phyloP scores from a whole-genome alignment of 2,329 filamentous ascomycete species.

The Colletotrichum orbiculare region DNA sequence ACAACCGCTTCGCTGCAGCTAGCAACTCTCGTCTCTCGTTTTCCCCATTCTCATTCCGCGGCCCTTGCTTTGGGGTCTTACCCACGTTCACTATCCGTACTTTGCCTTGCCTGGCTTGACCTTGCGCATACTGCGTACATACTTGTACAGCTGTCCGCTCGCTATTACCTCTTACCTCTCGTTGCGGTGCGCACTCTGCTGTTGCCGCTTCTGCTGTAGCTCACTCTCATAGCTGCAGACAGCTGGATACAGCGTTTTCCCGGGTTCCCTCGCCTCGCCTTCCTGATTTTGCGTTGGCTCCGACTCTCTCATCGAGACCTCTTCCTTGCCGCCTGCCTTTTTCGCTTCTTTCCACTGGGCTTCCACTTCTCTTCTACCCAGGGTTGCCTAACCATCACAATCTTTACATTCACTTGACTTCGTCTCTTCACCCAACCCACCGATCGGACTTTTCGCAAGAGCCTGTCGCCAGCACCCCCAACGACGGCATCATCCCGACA shows the following conservation, averaged over 20 bases:
- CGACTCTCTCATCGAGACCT: slow-evolving; percentile 26
- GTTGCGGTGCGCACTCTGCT: neutral
- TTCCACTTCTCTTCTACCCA: slow-evolving; percentile 29
- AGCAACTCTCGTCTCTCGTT: slow-evolving; percentile 24
- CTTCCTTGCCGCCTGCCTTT: slow-evolving; percentile 16
- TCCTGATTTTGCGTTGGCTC: slow-evolving; percentile 13
- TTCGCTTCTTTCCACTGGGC: slow-evolving; percentile 28
- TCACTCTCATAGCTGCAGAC: slow-evolving; percentile 7
- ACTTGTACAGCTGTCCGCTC: too few relatives aligned
- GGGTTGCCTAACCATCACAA: slow-evolving; percentile 25
- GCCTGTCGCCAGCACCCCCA: neutral
- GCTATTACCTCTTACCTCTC: too few relatives aligned
- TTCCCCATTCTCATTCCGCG: neutral
- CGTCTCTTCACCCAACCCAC: slow-evolving; percentile 8
- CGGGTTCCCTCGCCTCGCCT: neutral
- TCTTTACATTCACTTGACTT: slow-evolving; percentile 2
- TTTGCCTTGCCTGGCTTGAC: neutral
- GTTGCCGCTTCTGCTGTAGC: slow-evolving; percentile 26
- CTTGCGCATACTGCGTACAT: neutral
- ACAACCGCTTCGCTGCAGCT: slow-evolving; percentile 29
- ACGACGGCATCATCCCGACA: slow-evolving; percentile 17
- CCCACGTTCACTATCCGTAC: neutral
- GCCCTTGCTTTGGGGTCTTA: slow-evolving; percentile 29
- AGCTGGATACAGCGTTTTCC: neutral
- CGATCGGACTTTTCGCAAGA: slow-evolving; percentile 1